These are phyloP conservation scores for Claviceps sp. DNA, from an alignment of 2,329 filamentous ascomycete species.

Conservation along the genomic window DNA sequence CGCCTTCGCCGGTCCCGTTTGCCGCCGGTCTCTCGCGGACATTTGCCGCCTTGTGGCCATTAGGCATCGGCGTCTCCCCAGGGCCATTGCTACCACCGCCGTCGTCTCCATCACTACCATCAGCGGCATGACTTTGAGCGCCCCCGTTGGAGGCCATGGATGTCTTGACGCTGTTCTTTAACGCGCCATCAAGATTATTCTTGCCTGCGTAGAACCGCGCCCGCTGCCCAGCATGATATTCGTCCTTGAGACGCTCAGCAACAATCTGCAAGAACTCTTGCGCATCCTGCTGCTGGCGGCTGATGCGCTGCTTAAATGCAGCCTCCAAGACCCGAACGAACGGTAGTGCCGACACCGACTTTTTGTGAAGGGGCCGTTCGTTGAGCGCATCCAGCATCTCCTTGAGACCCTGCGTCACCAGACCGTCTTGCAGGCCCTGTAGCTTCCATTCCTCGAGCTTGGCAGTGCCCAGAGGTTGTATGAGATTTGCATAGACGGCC, in stretches of 20 bases:
- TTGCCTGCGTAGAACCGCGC: conserved; percentile 47
- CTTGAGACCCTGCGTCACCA: conserved; percentile 79
- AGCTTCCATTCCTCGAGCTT: conserved; percentile 45
- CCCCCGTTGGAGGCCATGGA: not conserved
- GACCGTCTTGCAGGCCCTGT: conserved; percentile 59
- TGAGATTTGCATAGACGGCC: conserved; percentile 57
- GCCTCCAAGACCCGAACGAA: conserved; percentile 76
- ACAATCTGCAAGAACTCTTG: conserved; percentile 95
- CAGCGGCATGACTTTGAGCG: conserved; percentile 9
- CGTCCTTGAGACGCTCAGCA: conserved; percentile 80
- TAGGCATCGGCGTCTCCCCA: not conserved
- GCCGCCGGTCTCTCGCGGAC: not conserved
- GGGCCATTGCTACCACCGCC: conserved; percentile 9
- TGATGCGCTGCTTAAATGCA: conserved; percentile 83
- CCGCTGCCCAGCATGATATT: conserved; percentile 75
- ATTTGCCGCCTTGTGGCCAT: not conserved
- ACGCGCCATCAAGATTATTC: conserved; percentile 12
- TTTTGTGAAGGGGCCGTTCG: conserved; percentile 83
- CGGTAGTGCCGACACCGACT: conserved; percentile 76
- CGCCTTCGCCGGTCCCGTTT: not conserved
- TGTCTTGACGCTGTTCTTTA: not conserved
- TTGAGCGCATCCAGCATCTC: conserved; percentile 86
- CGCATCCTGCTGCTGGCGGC: conserved; percentile 89
- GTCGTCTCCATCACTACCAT: conserved; percentile 11
- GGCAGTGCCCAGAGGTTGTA: conserved; percentile 29